phyloP scores from a whole-genome alignment of 345 rosid species.

The Cardiospermum halicacabum region DNA sequence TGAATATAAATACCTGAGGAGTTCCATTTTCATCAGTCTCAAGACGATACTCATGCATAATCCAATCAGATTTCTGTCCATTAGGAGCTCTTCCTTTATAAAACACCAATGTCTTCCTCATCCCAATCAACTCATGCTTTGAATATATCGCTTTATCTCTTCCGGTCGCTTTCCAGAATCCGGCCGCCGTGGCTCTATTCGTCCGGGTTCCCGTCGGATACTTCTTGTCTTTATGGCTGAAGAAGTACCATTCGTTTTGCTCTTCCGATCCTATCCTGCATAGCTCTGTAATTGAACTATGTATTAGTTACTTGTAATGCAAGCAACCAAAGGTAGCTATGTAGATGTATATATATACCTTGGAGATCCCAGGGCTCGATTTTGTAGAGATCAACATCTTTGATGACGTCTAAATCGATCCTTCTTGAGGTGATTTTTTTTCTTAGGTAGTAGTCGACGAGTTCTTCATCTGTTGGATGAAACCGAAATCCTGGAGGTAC shows the following conservation, averaged over 20 bases:
- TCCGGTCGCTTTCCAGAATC: slow-evolving; percentile 99
- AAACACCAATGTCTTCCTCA: slow-evolving; percentile 94
- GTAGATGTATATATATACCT: no score
- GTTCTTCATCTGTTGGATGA: slow-evolving; percentile 83
- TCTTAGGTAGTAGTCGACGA: slow-evolving; percentile 71
- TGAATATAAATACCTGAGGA: slow-evolving; percentile 42
- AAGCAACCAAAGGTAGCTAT: no score
- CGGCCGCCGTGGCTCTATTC: slow-evolving; percentile 92
- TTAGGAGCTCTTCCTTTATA: slow-evolving; percentile 95
- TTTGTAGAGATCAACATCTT: slow-evolving; percentile 75
- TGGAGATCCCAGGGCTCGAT: slow-evolving; percentile 87
- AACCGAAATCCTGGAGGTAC: slow-evolving; percentile 78
- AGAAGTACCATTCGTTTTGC: slow-evolving; percentile 93
- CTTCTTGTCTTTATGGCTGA: slow-evolving; percentile 94
- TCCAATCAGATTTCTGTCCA: slow-evolving; percentile 94
- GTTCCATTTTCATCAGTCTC: slow-evolving; percentile 89
- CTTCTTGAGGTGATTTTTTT: slow-evolving; percentile 52
- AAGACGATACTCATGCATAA: slow-evolving; percentile 96
- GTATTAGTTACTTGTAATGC: no score
- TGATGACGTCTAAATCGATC: slow-evolving; percentile 70
- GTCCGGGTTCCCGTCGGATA: slow-evolving; percentile 98
- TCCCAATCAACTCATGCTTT: slow-evolving; percentile 78
- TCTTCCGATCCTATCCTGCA: slow-evolving; percentile 82
- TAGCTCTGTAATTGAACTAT: no score
- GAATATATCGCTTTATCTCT: slow-evolving; percentile 90